A percentile compares a stretch with the other conserved stretches of the same genome.
Evolutionary conservation across 371 early-diverging fungal genomes (phyloP).

Genomic region (Entomophthora muscae): DNA sequence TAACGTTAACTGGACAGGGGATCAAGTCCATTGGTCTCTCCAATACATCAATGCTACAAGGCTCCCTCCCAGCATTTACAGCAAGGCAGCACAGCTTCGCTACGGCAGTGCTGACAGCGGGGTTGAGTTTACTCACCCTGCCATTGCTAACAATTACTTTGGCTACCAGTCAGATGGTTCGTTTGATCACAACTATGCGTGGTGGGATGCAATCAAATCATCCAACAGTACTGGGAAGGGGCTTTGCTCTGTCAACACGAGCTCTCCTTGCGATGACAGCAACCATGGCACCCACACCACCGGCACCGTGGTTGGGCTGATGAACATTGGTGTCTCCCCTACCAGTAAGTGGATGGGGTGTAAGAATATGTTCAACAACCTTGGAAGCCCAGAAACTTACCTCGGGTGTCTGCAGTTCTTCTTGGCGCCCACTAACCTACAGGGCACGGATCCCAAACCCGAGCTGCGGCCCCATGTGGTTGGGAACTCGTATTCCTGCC

Average conservation of each 20-base stretch:
- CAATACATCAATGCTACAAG: slow-evolving; percentile 2
- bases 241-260: background rate
- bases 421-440: too few relatives aligned
- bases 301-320: too few relatives aligned
- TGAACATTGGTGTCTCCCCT: background rate
- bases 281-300: slow-evolving; percentile 6
- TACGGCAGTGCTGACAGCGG: slow-evolving; percentile 27
- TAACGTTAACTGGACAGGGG: background rate
- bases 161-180: background rate
- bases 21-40: background rate
- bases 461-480: background rate
- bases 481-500: slow-evolving; percentile 1
- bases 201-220: slow-evolving; percentile 8
- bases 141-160: slow-evolving; percentile 31
- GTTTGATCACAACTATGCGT: too few relatives aligned
- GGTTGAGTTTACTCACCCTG: slow-evolving; percentile 44
- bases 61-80: background rate
- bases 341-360: background rate
- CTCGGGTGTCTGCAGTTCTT: too few relatives aligned
- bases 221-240: too few relatives aligned
- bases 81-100: background rate
- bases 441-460: too few relatives aligned
- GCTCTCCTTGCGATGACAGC: background rate
- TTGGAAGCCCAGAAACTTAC: too few relatives aligned
- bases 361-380: slow-evolving; percentile 9